Evolutionary conservation across 352 stramenopile species (phyloP), one percentile per base, ranked within the genome.

Genomic region (Phytophthora pluvialis): DNA sequence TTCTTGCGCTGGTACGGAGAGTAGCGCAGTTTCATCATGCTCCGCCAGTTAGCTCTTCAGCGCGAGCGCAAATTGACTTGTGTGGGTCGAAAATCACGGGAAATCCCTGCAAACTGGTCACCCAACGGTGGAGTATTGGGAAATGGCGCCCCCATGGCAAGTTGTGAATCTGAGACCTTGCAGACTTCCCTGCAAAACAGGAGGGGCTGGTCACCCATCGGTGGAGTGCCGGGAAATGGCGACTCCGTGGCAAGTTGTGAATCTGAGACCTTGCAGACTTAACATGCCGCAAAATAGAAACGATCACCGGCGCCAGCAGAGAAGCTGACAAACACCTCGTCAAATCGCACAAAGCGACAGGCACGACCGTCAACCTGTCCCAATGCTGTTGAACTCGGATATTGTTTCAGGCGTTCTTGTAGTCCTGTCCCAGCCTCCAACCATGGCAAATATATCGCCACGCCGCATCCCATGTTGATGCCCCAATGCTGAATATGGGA

Each of bases 1-100:
- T 73, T 73, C 54, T 72, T 70, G 21, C 54, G 67, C 25, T 79
- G 47, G 43, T 65, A 72, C 31, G 68, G 56, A 8, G 67, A 53
- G 33, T 68, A 54, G 12, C 72, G 72, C 50, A 71, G 25, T 28
- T 78, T 60, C 57, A 76, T 73, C 48, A 68, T 66, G 3, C 38
- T 43, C 26, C 15, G 28, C 5, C 49, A 54, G 44, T 64, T 66
- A 26, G 31, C 21, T 11, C 46, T 52, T 35, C 12, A 50, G 33
- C 51, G 25, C 32, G 32, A 49, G 46, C 15, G 61, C 50, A 60
- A 69, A 75, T 65, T 69, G 45, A 43, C 43, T 69, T 72, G 56
- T 75, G 67, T 1, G 39, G 43, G 7, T 44, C 10, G 44, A 56
- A 67, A 49, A 46, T 8, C 28, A 35, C 38, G 38, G 32, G 36